phyloP scores from a whole-genome alignment of 2,329 filamentous ascomycete genomes.

The Calonectria ilicicola region DNA sequence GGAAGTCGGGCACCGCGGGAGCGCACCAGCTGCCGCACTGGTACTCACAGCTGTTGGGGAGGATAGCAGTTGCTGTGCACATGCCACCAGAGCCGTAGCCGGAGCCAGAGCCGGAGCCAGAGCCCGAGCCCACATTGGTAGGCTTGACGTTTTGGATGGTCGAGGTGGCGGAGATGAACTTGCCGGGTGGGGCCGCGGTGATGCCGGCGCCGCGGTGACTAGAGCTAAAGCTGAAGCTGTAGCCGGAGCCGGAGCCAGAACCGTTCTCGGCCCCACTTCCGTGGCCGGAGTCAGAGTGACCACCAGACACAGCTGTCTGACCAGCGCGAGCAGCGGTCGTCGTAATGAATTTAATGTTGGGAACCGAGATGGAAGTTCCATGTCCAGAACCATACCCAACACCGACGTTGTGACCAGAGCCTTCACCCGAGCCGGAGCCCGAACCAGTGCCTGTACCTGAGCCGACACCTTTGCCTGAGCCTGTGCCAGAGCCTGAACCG shows the following conservation, averaged over 20 bases:
- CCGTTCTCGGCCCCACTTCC: not conserved
- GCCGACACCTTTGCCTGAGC: not conserved
- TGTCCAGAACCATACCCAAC: not conserved
- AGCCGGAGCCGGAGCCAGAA: not conserved
- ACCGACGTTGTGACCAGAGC: not conserved
- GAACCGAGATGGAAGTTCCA: not conserved
- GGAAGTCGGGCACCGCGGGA: slow-evolving; percentile 61
- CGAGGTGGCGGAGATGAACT: not conserved
- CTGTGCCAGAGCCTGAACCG: not conserved
- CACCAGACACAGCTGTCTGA: not conserved
- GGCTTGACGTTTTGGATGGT: not conserved
- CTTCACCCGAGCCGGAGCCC: not conserved
- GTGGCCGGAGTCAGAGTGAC: not conserved
- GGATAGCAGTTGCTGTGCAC: slow-evolving; percentile 60
- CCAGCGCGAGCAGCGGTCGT: not conserved
- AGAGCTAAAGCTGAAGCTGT: no score
- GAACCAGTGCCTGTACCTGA: not conserved
- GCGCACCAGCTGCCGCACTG: slow-evolving; percentile 67
- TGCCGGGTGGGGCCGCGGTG: not conserved
- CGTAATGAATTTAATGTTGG: not conserved
- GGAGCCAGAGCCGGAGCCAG: not conserved
- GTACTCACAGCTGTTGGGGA: slow-evolving; percentile 65
- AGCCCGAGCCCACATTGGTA: not conserved
- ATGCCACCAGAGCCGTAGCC: slow-evolving; percentile 46
- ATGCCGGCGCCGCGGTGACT: not conserved